Conservation (phyloP, 2,329 filamentous ascomycete genomes). For the Raffaelea deltoideospora region DNA sequence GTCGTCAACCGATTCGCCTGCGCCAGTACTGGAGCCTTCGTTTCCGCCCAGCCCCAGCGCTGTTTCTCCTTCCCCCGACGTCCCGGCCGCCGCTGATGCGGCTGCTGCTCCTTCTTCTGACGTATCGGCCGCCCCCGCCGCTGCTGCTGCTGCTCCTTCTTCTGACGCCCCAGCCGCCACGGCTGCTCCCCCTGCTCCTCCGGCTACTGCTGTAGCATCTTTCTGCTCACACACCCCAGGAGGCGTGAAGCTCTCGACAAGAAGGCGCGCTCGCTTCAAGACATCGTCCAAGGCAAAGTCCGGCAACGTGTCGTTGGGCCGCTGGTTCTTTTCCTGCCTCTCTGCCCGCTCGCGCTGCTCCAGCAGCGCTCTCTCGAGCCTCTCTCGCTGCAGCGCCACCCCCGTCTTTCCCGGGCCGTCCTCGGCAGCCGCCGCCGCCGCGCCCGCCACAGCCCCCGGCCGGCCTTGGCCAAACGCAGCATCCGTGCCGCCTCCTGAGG, state of each 20-base stretch:
- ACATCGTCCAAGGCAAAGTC: conserved; percentile 62
- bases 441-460: neutral
- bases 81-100: neutral
- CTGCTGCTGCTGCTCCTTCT: too few relatives aligned
- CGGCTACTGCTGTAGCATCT: too few relatives aligned
- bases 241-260: conserved; percentile 55
- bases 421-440: neutral
- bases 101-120: conserved; percentile 14
- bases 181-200: conserved; percentile 16
- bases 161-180: too few relatives aligned
- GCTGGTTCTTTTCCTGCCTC: conserved; percentile 25
- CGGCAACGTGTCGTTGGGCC: conserved; percentile 35
- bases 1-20: conserved; percentile 76
- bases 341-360: conserved; percentile 59
- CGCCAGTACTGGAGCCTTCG: conserved; percentile 12
- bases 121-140: too few relatives aligned
- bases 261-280: conserved; percentile 51
- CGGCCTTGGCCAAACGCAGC: neutral
- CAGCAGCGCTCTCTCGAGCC: conserved; percentile 61
- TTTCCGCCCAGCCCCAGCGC: too few relatives aligned
- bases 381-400: conserved; percentile 62
- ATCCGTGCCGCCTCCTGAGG: neutral
- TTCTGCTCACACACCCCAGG: too few relatives aligned
- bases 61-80: too few relatives aligned
- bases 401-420: conserved; percentile 56